Evolutionary conservation across 129 eudicot genomes (phyloP).

Genomic region (Flaveria linearis): DNA sequence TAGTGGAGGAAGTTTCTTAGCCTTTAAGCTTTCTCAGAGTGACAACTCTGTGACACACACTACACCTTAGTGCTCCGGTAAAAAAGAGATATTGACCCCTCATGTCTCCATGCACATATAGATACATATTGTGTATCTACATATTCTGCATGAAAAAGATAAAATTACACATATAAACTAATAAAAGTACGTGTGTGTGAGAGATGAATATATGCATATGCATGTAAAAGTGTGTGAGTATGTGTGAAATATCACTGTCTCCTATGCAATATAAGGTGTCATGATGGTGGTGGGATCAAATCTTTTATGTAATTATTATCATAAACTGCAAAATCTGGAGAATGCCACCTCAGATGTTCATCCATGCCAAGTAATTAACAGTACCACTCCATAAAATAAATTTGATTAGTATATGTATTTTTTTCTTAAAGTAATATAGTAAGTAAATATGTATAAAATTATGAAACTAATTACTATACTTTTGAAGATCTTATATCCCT

Average conservation of each 20-base stretch:
- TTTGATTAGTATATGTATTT: too few relatives aligned
- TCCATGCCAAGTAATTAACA: constrained; percentile 18
- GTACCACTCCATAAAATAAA: neutral
- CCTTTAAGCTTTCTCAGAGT: constrained; percentile 62
- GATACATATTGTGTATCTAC: constrained; percentile 16
- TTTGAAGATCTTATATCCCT: too few relatives aligned
- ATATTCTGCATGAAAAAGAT: constrained; percentile 23
- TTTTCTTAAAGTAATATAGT: too few relatives aligned
- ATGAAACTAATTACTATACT: too few relatives aligned
- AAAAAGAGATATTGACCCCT: constrained; percentile 40
- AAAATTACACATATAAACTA: neutral
- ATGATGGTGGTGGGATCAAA: constrained; percentile 38
- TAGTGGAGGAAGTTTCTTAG: constrained; percentile 62
- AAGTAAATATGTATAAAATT: too few relatives aligned
- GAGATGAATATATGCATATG: constrained; percentile 22
- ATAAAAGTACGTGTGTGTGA: constrained; percentile 20
- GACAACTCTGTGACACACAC: constrained; percentile 35
- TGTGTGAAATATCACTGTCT: constrained; percentile 38
- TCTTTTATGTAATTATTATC: constrained; percentile 19
- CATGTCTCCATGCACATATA: neutral
- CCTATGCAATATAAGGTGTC: constrained; percentile 34
- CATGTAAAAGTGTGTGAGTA: constrained; percentile 29
- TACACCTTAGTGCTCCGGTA: constrained; percentile 54
- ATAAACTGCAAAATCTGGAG: constrained; percentile 22
- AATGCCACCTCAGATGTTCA: constrained; percentile 19